phyloP scores from a whole-genome alignment of 148 eudicot genomes.

The Rhododendron kiyosumense region DNA sequence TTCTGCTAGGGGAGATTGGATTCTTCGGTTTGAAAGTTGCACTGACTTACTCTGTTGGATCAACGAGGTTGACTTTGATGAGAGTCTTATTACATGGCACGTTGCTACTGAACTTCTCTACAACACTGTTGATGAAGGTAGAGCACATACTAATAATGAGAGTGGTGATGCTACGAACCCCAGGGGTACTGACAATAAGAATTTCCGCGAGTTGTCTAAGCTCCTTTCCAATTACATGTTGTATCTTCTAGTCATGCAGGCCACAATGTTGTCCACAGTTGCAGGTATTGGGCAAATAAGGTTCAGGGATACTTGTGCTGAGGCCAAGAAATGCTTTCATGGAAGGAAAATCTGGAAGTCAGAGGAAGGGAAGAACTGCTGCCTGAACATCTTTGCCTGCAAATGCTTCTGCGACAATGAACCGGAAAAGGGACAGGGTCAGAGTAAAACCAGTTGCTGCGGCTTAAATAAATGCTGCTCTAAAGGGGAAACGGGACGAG shows the following conservation, averaged over 20 bases:
- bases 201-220: constrained; percentile 16
- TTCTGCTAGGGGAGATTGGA: background rate
- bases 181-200: background rate
- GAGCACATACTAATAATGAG: background rate
- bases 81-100: background rate
- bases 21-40: background rate
- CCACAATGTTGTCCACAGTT: constrained; percentile 26
- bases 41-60: background rate
- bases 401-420: background rate
- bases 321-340: constrained; percentile 23
- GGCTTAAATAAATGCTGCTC: background rate
- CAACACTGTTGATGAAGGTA: background rate
- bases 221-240: constrained; percentile 24
- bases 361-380: background rate
- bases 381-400: background rate
- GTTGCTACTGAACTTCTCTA: background rate
- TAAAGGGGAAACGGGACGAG: background rate
- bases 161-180: too few species aligned
- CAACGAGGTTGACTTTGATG: background rate
- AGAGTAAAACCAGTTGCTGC: background rate
- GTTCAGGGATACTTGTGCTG: constrained; percentile 34
- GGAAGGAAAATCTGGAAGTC: background rate
- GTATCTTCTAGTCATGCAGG: constrained; percentile 33
- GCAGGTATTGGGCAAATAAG: constrained; percentile 36
- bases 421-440: background rate